These are phyloP conservation scores for Triangularia setosa DNA, from an alignment of 2,329 filamentous ascomycete genomes.

Conservation along the genomic window DNA sequence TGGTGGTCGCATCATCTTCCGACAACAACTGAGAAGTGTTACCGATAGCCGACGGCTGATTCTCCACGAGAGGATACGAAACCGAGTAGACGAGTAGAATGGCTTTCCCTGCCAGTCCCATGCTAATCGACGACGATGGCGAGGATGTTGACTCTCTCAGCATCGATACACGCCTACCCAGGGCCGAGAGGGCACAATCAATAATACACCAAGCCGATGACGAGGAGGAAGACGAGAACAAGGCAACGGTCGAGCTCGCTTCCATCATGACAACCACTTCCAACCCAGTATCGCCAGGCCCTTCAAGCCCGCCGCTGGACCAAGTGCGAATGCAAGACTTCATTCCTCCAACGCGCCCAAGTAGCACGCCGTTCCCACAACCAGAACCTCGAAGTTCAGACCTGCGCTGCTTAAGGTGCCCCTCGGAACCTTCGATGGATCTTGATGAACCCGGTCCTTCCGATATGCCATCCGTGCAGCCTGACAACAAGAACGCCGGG, in stretches of 20 bases:
- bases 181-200: constrained; percentile 26
- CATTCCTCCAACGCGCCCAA: constrained; percentile 50
- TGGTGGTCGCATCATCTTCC: constrained; percentile 15
- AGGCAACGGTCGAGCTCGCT: constrained; percentile 40
- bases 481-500: constrained; percentile 24
- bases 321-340: constrained; percentile 46
- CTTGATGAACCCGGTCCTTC: constrained; percentile 26
- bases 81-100: constrained; percentile 20
- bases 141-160: constrained; percentile 24
- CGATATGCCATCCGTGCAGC: constrained; percentile 26
- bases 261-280: constrained; percentile 46
- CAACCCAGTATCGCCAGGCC: constrained; percentile 53
- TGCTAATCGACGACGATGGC: constrained; percentile 22
- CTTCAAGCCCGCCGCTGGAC: constrained; percentile 49
- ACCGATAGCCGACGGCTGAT: not conserved
- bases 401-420: constrained; percentile 39
- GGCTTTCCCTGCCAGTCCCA: constrained; percentile 20
- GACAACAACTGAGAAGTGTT: constrained; percentile 11
- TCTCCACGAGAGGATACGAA: not conserved
- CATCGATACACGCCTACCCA: constrained; percentile 29
- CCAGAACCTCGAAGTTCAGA: constrained; percentile 47
- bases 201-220: constrained; percentile 36
- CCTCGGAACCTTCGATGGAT: constrained; percentile 30
- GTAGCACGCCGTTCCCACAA: constrained; percentile 58
- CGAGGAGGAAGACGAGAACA: constrained; percentile 39